A percentile compares a stretch with the other conserved stretches of the same genome.
phyloP scores from a whole-genome alignment of 768 basidiomycete genomes.

The Peribolospora kevripleyi region DNA sequence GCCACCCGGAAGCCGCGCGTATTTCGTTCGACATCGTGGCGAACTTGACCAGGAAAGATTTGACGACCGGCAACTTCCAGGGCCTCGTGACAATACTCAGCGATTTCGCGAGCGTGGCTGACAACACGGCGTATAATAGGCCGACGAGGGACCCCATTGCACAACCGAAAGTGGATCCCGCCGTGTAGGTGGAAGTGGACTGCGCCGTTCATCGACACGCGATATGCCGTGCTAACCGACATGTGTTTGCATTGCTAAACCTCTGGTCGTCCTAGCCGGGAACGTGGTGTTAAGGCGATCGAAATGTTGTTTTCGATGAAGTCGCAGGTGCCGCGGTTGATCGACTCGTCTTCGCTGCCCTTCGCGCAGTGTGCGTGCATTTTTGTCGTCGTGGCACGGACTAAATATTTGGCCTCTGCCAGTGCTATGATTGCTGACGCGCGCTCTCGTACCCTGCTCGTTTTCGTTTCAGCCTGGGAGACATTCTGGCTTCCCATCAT shows the following conservation, averaged over 20 bases:
- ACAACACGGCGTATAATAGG: constrained; percentile 31
- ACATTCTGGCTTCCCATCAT: constrained; percentile 51
- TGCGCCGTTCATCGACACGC: too few relatives aligned
- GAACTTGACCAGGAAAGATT: constrained; percentile 27
- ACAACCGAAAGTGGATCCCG: too few relatives aligned
- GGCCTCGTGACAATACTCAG: constrained; percentile 60
- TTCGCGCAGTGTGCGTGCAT: too few relatives aligned
- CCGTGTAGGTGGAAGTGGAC: too few relatives aligned
- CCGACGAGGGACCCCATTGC: constrained; percentile 8
- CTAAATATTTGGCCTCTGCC: too few relatives aligned
- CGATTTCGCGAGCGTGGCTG: constrained; percentile 61
- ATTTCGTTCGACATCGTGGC: constrained; percentile 60
- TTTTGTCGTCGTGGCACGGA: too few relatives aligned
- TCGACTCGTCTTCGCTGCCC: too few relatives aligned
- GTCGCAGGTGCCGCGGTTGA: too few relatives aligned
- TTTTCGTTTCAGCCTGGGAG: constrained; percentile 36
- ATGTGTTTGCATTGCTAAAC: not conserved
- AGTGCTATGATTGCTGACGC: too few relatives aligned
- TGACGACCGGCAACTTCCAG: constrained; percentile 53
- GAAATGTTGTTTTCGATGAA: constrained; percentile 33
- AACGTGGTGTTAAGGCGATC: constrained; percentile 57
- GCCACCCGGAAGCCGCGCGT: constrained; percentile 66
- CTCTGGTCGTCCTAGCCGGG: constrained; percentile 9
- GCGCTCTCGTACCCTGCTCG: too few relatives aligned
- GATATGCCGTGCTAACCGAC: not conserved